A percentile compares a stretch with the other conserved stretches of the same genome.
Evolutionary conservation across 805 yeast species (phyloP).

Genomic region (Pichia sporocuriosa): DNA sequence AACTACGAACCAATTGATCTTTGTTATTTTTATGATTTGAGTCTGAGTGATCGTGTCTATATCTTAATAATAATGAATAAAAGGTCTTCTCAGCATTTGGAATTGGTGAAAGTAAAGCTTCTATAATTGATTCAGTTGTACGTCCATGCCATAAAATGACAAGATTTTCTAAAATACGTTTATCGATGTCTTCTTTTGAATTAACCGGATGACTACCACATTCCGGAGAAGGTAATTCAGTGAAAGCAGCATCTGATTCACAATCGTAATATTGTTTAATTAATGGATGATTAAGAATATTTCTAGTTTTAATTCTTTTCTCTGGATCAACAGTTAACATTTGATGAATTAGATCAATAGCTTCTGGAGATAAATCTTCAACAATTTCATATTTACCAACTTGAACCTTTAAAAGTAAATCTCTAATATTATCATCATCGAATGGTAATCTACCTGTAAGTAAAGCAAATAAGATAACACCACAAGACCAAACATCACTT

Average conservation of each 20-base stretch:
- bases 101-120: slow-evolving; percentile 23
- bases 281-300: slow-evolving; percentile 75
- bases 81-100: slow-evolving; percentile 34
- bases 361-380: slow-evolving; percentile 68
- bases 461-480: slow-evolving; percentile 87
- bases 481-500: slow-evolving; percentile 97
- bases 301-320: slow-evolving; percentile 70
- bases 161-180: slow-evolving; percentile 46
- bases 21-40: not conserved
- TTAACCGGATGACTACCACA: slow-evolving; percentile 44
- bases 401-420: slow-evolving; percentile 82
- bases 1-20: slow-evolving; percentile 22
- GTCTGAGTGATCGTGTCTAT: slow-evolving; percentile 29
- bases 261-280: slow-evolving; percentile 62
- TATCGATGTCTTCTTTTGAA: slow-evolving; percentile 42
- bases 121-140: slow-evolving; percentile 30
- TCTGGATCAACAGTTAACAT: slow-evolving; percentile 82
- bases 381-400: slow-evolving; percentile 85
- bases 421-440: slow-evolving; percentile 92
- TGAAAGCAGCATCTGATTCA: slow-evolving; percentile 28
- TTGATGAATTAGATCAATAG: slow-evolving; percentile 72
- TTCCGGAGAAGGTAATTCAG: slow-evolving; percentile 47
- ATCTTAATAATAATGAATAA: slow-evolving; percentile 30
- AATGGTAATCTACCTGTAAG: slow-evolving; percentile 94
- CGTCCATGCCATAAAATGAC: slow-evolving; percentile 55